These are phyloP conservation scores for Coniferiporia sulphurascens DNA, from an alignment of 1,284 basidiomycete genomes.

Conservation along the genomic window DNA sequence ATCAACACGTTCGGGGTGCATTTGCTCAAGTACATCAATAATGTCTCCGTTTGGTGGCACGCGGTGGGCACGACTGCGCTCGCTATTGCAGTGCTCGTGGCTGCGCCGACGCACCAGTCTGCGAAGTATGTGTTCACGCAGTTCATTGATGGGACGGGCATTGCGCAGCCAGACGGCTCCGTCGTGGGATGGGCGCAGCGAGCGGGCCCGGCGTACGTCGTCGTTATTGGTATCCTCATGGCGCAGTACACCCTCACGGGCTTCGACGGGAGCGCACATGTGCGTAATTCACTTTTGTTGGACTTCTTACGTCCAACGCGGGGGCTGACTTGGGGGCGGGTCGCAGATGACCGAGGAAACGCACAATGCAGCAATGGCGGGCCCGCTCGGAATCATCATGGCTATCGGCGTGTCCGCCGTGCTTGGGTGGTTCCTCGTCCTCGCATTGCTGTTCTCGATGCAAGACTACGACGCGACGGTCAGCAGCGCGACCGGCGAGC, in stretches of 20 bases:
- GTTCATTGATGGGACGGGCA: constrained; percentile 67
- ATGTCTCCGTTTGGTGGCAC: constrained; percentile 70
- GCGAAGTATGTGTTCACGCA: constrained; percentile 63
- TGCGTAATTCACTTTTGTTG: constrained; percentile 29
- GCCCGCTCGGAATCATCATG: constrained; percentile 61
- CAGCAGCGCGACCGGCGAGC: constrained; percentile 51
- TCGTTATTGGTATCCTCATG: constrained; percentile 64
- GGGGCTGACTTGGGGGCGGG: not conserved
- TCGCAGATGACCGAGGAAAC: constrained; percentile 77
- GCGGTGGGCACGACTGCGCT: constrained; percentile 62
- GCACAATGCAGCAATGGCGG: constrained; percentile 64
- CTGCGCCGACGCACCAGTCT: constrained; percentile 64
- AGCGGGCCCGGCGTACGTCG: constrained; percentile 66
- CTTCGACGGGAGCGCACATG: constrained; percentile 68
- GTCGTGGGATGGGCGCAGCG: constrained; percentile 56
- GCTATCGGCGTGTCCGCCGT: constrained; percentile 73
- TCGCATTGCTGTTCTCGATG: constrained; percentile 70
- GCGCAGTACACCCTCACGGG: constrained; percentile 70
- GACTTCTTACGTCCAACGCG: not conserved
- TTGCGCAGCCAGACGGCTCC: constrained; percentile 31
- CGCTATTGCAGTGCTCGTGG: constrained; percentile 61
- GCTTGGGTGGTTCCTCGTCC: constrained; percentile 66
- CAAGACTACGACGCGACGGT: constrained; percentile 61
- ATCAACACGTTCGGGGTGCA: constrained; percentile 73
- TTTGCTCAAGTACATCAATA: constrained; percentile 61